These are phyloP conservation scores for Fusarium paranaense DNA, from an alignment of 2,329 filamentous ascomycete genomes.

Conservation along the genomic window DNA sequence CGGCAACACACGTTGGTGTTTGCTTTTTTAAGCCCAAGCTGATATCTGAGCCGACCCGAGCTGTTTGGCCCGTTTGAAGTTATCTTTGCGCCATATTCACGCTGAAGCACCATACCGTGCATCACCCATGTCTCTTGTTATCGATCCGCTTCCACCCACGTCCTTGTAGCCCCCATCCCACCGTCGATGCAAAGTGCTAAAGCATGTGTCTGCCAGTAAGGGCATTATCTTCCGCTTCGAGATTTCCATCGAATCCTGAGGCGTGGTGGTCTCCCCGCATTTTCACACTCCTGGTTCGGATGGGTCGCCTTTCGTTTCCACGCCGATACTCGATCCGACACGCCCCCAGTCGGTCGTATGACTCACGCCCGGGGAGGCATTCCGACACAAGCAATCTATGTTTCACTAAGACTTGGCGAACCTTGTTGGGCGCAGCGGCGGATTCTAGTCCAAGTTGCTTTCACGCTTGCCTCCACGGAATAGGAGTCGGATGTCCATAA, in stretches of 20 bases:
- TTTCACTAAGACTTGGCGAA: slow-evolving; percentile 36
- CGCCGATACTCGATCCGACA: slow-evolving; percentile 8
- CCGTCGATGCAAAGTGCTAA: slow-evolving; percentile 8
- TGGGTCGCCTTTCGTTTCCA: slow-evolving; percentile 24
- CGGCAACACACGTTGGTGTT: slow-evolving; percentile 25
- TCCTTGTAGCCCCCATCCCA: slow-evolving; percentile 20
- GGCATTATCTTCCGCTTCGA: neutral
- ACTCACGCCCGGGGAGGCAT: slow-evolving; percentile 37
- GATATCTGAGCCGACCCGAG: neutral
- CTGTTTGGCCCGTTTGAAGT: slow-evolving; percentile 12
- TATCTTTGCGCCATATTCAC: slow-evolving; percentile 42
- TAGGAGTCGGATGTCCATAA: neutral
- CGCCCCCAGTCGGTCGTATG: slow-evolving; percentile 24
- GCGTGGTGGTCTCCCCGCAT: slow-evolving; percentile 23
- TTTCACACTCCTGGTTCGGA: slow-evolving; percentile 22
- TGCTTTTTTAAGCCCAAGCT: slow-evolving; percentile 21
- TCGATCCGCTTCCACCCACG: slow-evolving; percentile 14
- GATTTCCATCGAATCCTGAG: slow-evolving; percentile 19
- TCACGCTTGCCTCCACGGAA: neutral
- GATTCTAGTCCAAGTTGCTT: slow-evolving; percentile 9
- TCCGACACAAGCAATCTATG: slow-evolving; percentile 34
- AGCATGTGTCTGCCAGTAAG: neutral
- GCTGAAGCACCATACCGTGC: slow-evolving; percentile 39
- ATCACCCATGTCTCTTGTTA: slow-evolving; percentile 33
- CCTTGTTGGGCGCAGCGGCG: slow-evolving; percentile 1